Base-by-base conservation (phyloP, 495 filamentous ascomycete species). In the Acidomyces sp. region DNA sequence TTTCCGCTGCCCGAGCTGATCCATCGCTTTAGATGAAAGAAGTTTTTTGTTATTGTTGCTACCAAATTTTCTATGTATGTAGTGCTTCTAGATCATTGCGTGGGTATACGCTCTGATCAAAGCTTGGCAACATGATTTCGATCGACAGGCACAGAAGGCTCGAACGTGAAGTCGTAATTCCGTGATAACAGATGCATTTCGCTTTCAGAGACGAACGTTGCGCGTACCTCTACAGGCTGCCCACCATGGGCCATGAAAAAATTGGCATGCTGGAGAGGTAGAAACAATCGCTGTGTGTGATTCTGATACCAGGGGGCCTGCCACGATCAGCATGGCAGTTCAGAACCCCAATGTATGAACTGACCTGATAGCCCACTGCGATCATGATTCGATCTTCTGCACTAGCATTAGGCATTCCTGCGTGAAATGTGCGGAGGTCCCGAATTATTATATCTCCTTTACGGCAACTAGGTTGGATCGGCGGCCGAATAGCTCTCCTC, bases 391-490 rank as follows among this genome's bases (percentile, higher is more conserved):
- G 59, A 1, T 61, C 54, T 4, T 60, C 53, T 18, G 61, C 51
- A 6, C 61, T 65, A 16, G 57, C 44, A 41, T 76, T 76, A 10
- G 69, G 70, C 60, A 70, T 70, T 0, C 71, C 73, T 6, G 66
- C 69, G 53, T 77, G 70, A 71, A 71, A 76, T 7, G 75, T 59
- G 19, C 72, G 54, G 38, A 75, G 53, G 51, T 75, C 71, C 7
- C 73, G 59, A 9, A 76, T 45, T 17, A 72, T 48, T 12, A 74
- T 53, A 27, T 63, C 62, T 1, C 71, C 69, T 39, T 70, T 72
- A 15, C 62, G 58, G 1, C 71, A 57, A 4, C 54, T 36, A 0
- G 68, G 66, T 48, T 75, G 72, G 19, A 54, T 52, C 2, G 70
- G 70, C 4, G 64, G 56, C 13, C 65, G 45, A 3, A 56, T 44